Evolutionary conservation across 2,329 filamentous ascomycete genomes (phyloP).

Genomic region (Epichloe sp.): DNA sequence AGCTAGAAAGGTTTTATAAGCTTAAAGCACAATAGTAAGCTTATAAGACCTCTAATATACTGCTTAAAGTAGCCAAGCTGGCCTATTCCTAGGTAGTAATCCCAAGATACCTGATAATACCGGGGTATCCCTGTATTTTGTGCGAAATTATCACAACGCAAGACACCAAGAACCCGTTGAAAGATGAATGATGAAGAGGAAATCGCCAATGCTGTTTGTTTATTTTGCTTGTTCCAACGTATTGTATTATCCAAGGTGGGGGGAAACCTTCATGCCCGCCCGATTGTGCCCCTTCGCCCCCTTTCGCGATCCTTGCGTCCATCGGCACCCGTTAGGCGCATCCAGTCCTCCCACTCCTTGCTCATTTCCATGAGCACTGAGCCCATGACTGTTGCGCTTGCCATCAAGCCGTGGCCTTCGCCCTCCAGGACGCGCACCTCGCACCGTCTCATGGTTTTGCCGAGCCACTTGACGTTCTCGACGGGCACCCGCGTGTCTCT

Average conservation of each 20-base stretch:
- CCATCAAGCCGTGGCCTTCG: conserved; percentile 93
- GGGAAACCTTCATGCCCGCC: not conserved
- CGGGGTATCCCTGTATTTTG: too few species aligned
- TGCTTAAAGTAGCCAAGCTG: too few species aligned
- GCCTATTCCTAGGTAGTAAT: too few species aligned
- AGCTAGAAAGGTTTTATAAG: too few species aligned
- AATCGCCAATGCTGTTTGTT: not conserved
- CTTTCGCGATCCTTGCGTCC: conserved; percentile 21
- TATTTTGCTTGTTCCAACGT: too few species aligned
- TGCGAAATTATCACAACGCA: too few species aligned
- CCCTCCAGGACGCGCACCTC: conserved; percentile 83
- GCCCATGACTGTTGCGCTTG: conserved; percentile 84
- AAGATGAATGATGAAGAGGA: not conserved
- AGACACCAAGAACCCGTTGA: not conserved
- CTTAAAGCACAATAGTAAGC: too few species aligned
- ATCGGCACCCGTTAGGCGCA: conserved; percentile 39
- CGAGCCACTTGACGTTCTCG: conserved; percentile 90
- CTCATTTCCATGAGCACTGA: conserved; percentile 89
- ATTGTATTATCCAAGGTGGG: too few species aligned
- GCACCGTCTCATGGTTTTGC: conserved; percentile 83
- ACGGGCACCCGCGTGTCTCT: conserved; percentile 85
- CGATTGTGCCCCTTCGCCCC: conserved; percentile 15
- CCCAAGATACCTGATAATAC: too few species aligned
- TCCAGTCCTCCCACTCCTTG: conserved; percentile 87
- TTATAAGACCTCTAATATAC: too few species aligned